These are phyloP conservation scores for Naegleria lovaniensis DNA, from an alignment of 208 protist genomes.

Conservation along the genomic window DNA sequence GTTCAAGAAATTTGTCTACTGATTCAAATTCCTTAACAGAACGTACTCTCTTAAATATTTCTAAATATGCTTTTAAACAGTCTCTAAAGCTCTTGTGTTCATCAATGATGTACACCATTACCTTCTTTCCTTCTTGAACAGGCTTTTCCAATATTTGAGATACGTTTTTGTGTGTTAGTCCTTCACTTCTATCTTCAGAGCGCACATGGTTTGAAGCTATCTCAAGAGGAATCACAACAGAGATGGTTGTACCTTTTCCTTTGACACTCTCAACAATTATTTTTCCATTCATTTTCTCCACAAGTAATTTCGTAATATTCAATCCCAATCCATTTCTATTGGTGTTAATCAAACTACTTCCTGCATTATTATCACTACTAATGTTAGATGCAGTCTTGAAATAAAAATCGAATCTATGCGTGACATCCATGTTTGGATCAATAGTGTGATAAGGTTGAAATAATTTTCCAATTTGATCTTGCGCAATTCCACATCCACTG, in stretches of 20 bases:
- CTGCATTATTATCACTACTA: background rate
- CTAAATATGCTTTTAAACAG: background rate
- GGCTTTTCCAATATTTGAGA: no score
- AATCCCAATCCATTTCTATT: background rate
- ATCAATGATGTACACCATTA: background rate
- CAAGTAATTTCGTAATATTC: background rate
- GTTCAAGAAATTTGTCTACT: no score
- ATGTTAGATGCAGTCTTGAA: background rate
- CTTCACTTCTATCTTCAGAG: no score
- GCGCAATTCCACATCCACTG: background rate
- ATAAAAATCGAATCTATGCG: background rate
- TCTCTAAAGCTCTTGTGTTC: background rate
- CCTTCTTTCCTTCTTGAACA: no score
- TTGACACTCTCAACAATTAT: background rate
- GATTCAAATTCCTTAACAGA: no score
- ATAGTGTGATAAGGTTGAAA: background rate
- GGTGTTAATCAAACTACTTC: background rate
- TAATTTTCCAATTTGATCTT: background rate
- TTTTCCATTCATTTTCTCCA: background rate
- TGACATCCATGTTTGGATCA: background rate
- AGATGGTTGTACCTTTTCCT: background rate
- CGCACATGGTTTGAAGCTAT: background rate
- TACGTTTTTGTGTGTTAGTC: no score
- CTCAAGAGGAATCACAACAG: background rate
- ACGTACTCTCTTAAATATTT: background rate